These are phyloP conservation scores for Onygenales sp. DNA, from an alignment of 2,329 filamentous ascomycete species.

Conservation along the genomic window DNA sequence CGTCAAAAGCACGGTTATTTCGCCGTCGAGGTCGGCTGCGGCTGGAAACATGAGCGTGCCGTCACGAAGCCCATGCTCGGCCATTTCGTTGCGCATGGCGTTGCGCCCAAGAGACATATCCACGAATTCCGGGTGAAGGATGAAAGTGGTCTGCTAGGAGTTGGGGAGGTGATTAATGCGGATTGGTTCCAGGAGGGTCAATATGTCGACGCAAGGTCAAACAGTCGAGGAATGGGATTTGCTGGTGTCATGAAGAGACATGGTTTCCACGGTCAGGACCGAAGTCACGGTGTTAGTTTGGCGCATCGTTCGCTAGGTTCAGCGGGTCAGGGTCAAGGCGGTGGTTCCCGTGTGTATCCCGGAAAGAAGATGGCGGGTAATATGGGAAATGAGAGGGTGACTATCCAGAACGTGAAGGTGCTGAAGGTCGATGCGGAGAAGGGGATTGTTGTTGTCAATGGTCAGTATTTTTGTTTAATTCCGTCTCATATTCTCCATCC, in stretches of 20 bases:
- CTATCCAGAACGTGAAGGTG: constrained; percentile 83
- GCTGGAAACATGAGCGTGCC: constrained; percentile 63
- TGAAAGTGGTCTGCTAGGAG: constrained; percentile 59
- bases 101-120: constrained; percentile 75
- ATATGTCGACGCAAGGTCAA: constrained; percentile 74
- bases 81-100: constrained; percentile 72
- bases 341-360: constrained; percentile 82
- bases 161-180: constrained; percentile 70
- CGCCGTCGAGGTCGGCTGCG: constrained; percentile 81
- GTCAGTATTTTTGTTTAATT: constrained; percentile 32
- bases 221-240: constrained; percentile 83
- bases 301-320: constrained; percentile 90
- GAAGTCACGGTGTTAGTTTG: constrained; percentile 90
- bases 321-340: constrained; percentile 78
- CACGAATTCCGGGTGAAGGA: constrained; percentile 79
- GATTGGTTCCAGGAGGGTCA: constrained; percentile 88
- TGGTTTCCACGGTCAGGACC: constrained; percentile 79
- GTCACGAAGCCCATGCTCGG: constrained; percentile 75
- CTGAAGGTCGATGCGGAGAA: constrained; percentile 79
- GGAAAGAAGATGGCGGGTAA: constrained; percentile 97
- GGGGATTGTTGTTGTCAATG: constrained; percentile 81
- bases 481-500: not conserved
- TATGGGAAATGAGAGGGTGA: constrained; percentile 85
- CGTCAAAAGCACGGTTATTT: constrained; percentile 75
- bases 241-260: constrained; percentile 97